Evolutionary conservation across 2,329 filamentous ascomycete genomes (phyloP), one percentile per base, ranked within the genome.

Genomic region (Lecanosticta acicola): DNA sequence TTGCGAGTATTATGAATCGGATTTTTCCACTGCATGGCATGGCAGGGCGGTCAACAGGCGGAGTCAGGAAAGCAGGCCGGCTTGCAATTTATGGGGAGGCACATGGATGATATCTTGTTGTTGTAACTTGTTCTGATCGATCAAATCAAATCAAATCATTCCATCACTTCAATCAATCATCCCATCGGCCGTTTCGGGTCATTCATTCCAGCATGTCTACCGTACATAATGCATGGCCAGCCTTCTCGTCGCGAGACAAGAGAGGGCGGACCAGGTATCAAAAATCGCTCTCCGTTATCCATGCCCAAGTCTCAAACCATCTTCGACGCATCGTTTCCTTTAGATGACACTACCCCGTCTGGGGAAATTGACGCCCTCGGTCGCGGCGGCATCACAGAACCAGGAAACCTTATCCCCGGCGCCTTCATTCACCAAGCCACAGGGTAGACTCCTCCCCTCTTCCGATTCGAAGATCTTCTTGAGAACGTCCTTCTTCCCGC

Each of bases 301-400:
- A 26, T 43, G 32, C 32, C 19, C 26, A 24, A 34, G 38, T 19
- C 35, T 21, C 29, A 40, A 11, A 2, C 19, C 7, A 2, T 20
- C 20, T 10, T 29, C 19, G 2, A 21, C n/a, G 11, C 43, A 16
- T 26, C 38, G 10, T 35, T 11, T 32, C 5, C 24, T 40, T 41
- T 47, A 62, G 10, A 62, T 63, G 38, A 64, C 59, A 60, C 76
- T 84, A 16, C 85, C 83, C 57, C 85, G 82, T 63, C 85, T 62
- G 18, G 90, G 87, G 64, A 87, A 96, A 50, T 76, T 74, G 10
- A 98, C 87, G 3, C 87, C 89, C 62, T 95, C 84, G 10, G 94
- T 82, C 38, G 93, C 91, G 3, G 85, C 75, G 61, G 82, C 77
- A 66, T 97, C 93, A 35, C 90, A 88, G 66, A 98, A 97, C 93